Conservation (phyloP, 768 basidiomycete genomes). For the Trametes maxima region DNA sequence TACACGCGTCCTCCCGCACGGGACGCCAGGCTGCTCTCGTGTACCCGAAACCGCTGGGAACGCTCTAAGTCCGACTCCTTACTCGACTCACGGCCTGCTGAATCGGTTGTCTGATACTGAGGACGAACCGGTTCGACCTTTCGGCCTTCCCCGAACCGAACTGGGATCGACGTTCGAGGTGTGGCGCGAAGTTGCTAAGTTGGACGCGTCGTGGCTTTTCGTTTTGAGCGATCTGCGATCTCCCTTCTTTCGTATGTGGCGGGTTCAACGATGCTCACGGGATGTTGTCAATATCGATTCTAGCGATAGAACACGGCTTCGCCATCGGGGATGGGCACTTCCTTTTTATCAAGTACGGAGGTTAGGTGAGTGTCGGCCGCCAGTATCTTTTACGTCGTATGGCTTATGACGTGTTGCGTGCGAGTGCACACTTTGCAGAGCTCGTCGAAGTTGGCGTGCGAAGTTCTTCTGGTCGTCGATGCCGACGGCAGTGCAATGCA, state of each 20-base stretch:
- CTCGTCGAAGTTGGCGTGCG: background rate
- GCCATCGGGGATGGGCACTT: background rate
- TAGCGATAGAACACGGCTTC: background rate
- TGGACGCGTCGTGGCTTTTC: background rate
- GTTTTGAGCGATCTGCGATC: constrained; percentile 9
- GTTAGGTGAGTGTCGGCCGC: background rate
- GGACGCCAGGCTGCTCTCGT: background rate
- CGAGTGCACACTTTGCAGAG: background rate
- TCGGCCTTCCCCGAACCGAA: background rate
- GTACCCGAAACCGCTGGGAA: background rate
- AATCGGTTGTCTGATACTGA: background rate
- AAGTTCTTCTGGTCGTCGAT: background rate
- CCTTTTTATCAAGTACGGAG: background rate
- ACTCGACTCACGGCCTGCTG: background rate
- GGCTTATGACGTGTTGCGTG: background rate
- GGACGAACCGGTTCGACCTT: background rate
- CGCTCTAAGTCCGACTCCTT: background rate
- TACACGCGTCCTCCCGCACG: background rate
- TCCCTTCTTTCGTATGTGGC: background rate
- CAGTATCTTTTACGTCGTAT: background rate
- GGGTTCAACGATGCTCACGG: background rate
- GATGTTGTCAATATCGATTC: background rate
- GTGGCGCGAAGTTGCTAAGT: background rate
- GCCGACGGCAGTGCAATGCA: background rate
- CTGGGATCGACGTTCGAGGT: background rate